Conservation (phyloP, 768 basidiomycete species). For the Dacryopinax primogenitus region DNA sequence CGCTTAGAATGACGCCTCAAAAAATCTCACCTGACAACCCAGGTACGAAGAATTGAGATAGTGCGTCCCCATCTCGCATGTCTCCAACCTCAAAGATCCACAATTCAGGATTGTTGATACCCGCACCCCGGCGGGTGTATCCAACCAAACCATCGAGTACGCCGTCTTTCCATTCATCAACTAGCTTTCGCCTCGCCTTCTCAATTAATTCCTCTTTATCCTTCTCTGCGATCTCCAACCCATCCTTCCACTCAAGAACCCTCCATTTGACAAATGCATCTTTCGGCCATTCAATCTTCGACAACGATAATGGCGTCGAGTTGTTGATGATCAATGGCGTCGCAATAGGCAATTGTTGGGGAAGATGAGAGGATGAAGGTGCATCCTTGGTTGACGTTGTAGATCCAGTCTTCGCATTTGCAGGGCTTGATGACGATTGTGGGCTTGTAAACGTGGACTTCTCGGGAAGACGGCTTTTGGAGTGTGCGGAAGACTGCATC, state of each 20-base stretch:
- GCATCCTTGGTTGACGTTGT: neutral
- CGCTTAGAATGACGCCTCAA: neutral
- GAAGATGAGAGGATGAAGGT: neutral
- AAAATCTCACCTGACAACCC: neutral
- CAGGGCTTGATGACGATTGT: neutral
- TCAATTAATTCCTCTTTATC: neutral
- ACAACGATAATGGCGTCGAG: neutral
- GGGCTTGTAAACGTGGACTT: slow-evolving; percentile 1
- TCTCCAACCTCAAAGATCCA: slow-evolving; percentile 3
- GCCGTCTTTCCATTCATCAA: neutral
- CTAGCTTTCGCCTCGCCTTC: neutral
- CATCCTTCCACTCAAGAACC: neutral
- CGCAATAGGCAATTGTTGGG: neutral
- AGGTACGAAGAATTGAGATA: neutral
- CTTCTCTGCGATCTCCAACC: neutral
- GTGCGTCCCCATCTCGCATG: neutral
- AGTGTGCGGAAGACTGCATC: slow-evolving; percentile 1
- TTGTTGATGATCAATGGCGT: neutral
- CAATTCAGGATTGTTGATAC: neutral
- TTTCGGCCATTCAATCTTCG: slow-evolving; percentile 3
- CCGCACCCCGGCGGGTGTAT: neutral
- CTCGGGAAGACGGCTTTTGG: slow-evolving; percentile 3
- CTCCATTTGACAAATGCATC: slow-evolving; percentile 5
- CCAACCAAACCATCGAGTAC: neutral
- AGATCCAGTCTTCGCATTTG: neutral